Conservation (phyloP, 805 yeast species). For the Metschnikowia gruessii region DNA sequence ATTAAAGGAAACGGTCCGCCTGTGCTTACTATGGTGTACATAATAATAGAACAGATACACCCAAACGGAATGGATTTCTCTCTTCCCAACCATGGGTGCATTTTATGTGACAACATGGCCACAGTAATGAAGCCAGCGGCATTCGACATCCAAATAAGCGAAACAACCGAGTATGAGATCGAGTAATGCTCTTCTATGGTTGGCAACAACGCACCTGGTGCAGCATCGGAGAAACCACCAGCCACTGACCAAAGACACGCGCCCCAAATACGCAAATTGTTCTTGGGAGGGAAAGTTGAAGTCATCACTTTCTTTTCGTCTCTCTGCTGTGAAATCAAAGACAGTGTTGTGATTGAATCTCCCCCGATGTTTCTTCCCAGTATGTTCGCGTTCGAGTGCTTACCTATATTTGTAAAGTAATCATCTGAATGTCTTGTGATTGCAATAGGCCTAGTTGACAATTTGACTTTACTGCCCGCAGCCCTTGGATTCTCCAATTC, state of each 20-base stretch:
- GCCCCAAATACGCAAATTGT: constrained; percentile 17
- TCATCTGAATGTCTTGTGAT: constrained; percentile 16
- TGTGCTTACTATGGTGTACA: constrained; percentile 20
- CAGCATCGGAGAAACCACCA: constrained; percentile 21
- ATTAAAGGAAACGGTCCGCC: constrained; percentile 24
- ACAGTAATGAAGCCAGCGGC: constrained; percentile 22
- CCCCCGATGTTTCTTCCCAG: not conserved
- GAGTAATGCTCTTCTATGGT: constrained; percentile 21
- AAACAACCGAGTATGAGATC: constrained; percentile 20
- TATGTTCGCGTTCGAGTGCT: not conserved
- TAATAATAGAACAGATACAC: constrained; percentile 12
- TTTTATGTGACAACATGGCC: constrained; percentile 18
- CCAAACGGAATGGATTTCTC: constrained; percentile 19
- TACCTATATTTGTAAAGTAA: constrained; percentile 11
- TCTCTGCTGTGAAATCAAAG: constrained; percentile 8
- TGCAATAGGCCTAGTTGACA: constrained; percentile 11
- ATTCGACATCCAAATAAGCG: constrained; percentile 24
- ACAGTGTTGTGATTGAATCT: constrained; percentile 4
- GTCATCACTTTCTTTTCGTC: constrained; percentile 16
- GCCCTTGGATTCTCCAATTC: not conserved
- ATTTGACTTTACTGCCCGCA: not conserved
- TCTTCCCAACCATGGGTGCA: constrained; percentile 19
- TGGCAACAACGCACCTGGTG: constrained; percentile 25
- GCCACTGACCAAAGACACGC: constrained; percentile 21
- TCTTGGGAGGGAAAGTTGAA: constrained; percentile 17